Percentiles rank a stretch among this genome's conserved stretches.
Conservation (phyloP, 2,329 filamentous ascomycete species). For the Diaporthe sp. region DNA sequence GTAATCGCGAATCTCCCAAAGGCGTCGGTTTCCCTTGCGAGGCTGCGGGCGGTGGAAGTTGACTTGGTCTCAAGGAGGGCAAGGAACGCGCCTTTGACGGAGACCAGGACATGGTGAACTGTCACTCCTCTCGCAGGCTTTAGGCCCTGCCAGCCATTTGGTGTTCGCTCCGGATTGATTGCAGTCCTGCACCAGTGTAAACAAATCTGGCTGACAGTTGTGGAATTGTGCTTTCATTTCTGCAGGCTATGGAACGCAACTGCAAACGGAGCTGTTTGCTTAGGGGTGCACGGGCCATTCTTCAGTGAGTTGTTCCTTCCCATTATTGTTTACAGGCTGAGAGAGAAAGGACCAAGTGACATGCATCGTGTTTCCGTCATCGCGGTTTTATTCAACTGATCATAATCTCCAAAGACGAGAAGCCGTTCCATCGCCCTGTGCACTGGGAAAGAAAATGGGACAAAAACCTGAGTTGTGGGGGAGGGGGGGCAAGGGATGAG, state of each 20-base stretch:
- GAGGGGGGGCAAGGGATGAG: too few relatives aligned
- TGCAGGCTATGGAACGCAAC: not conserved
- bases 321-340: not conserved
- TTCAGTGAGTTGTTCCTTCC: not conserved
- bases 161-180: not conserved
- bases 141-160: not conserved
- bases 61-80: not conserved
- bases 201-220: not conserved
- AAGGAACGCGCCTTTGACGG: not conserved
- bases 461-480: too few relatives aligned
- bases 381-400: too few relatives aligned
- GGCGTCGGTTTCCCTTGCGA: not conserved
- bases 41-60: not conserved
- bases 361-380: too few relatives aligned
- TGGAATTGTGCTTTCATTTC: not conserved
- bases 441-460: too few relatives aligned
- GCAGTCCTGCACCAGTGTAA: not conserved
- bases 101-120: conserved; percentile 19
- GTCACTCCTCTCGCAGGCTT: not conserved
- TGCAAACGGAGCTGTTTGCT: not conserved
- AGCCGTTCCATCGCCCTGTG: not conserved
- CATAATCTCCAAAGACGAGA: too few relatives aligned
- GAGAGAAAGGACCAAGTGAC: not conserved
- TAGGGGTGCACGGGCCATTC: not conserved
- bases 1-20: not conserved